Evolutionary conservation across 306 rosid genomes (phyloP), one percentile per base, ranked within the genome.

Genomic region (Dryas octopetala): DNA sequence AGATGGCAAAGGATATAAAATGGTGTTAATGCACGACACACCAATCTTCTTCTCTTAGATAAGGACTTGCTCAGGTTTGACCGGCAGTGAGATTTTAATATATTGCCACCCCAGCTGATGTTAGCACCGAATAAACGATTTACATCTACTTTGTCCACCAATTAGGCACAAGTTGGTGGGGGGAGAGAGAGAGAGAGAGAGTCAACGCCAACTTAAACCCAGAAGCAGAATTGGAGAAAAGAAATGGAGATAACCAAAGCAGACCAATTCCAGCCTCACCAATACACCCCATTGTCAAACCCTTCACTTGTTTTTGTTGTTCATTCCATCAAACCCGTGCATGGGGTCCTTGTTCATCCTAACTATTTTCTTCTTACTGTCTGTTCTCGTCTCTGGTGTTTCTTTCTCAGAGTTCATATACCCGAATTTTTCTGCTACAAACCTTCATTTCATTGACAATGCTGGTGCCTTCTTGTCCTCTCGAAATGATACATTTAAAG

Each of bases 401-500:
- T 65, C 83, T 40, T 85, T 57, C 74, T 67, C 75, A 5, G 97
- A 85, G 38, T 82, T 78, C 48, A 74, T 94, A 80, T 61, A 47
- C 47, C 87, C 93, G 19, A 76, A 86, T 78, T 87, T 94, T 80
- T 68, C 87, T 2, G 93, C 90, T 67, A 80, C 98, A 11, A 63
- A 86, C 82, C 72, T 84, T 61, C 23, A 74, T 6, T 82, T 85
- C 77, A 83, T 89, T 26, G 86, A 79, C n/a, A 58, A 48, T 28
- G 13, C 41, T 6, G 97, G 98, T 58, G 71, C 90, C 73, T 94
- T 94, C 87, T 83, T 91, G 82, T 52, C 49, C 2, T 94, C 98
- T 41, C 81, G 13, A 45, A 91, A 91, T 54, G 73, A 79, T 59
- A 88, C 89, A 17, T 94, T 87, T 78, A 73, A 81, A 70, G 95